These are phyloP conservation scores for Umbelopsis vinacea DNA, from an alignment of 192 early-diverging fungal genomes.

Conservation along the genomic window DNA sequence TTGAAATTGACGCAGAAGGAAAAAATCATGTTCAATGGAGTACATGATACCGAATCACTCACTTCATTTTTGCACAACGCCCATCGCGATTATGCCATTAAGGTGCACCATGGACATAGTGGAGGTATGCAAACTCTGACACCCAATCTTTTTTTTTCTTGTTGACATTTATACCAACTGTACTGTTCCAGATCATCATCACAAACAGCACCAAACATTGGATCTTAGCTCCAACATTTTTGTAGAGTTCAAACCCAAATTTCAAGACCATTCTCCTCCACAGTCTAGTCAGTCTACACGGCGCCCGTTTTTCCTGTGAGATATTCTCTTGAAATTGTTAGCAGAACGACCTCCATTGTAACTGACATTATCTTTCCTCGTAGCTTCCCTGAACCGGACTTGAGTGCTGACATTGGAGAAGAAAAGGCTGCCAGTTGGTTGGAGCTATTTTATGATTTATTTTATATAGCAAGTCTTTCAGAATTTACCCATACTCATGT, in stretches of 20 bases:
- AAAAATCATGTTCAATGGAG: constrained; percentile 34
- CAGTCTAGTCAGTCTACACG: constrained; percentile 19
- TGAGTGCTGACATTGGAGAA: constrained; percentile 44
- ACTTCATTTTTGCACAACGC: constrained; percentile 36
- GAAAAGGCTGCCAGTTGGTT: constrained; percentile 41
- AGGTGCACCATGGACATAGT: constrained; percentile 34
- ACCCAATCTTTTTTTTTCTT: not conserved
- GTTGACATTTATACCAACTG: not conserved
- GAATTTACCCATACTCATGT: constrained; percentile 52
- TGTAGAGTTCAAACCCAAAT: constrained; percentile 37
- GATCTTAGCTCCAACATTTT: constrained; percentile 37
- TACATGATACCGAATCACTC: constrained; percentile 35
- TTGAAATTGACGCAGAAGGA: constrained; percentile 31
- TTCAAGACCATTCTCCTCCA: constrained; percentile 11
- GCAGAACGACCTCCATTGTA: not conserved
- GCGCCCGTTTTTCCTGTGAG: constrained; percentile 36
- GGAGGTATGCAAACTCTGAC: not conserved
- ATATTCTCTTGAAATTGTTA: not conserved
- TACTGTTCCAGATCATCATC: not conserved
- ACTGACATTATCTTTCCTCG: not conserved
- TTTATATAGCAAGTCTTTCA: constrained; percentile 54
- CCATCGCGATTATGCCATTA: constrained; percentile 37
- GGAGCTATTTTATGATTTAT: constrained; percentile 55
- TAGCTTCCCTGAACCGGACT: constrained; percentile 37
- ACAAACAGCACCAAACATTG: constrained; percentile 30